phyloP scores from a whole-genome alignment of 805 yeast genomes.

The Grigorovia transvaalensis region DNA sequence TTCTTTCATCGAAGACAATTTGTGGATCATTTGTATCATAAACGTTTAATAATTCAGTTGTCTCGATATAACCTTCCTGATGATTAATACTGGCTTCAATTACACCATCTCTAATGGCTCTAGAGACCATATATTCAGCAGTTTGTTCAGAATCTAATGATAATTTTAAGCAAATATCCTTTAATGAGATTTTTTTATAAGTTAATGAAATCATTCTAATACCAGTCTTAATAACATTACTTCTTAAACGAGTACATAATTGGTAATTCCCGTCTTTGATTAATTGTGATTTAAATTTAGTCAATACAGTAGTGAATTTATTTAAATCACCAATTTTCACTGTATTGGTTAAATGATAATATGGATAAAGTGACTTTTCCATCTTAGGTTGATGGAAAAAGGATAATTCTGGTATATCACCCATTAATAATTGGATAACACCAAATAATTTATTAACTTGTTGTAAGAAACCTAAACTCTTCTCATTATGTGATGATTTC shows the following conservation, averaged over 20 bases:
- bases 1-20: conserved; percentile 81
- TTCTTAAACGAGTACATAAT: conserved; percentile 79
- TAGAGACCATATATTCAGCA: conserved; percentile 93
- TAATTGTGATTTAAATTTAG: conserved; percentile 49
- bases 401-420: conserved; percentile 88
- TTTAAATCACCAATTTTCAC: conserved; percentile 87
- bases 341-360: conserved; percentile 79
- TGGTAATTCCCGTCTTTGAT: conserved; percentile 73
- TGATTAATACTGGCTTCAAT: conserved; percentile 91
- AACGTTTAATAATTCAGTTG: conserved; percentile 74
- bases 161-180: conserved; percentile 87
- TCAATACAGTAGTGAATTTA: conserved; percentile 61
- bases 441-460: conserved; percentile 81
- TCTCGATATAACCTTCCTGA: conserved; percentile 82
- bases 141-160: conserved; percentile 89
- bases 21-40: conserved; percentile 87
- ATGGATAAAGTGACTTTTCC: conserved; percentile 61
- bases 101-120: conserved; percentile 94
- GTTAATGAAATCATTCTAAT: conserved; percentile 85
- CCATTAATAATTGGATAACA: conserved; percentile 84
- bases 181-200: conserved; percentile 80
- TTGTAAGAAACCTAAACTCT: conserved; percentile 80
- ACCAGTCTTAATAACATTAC: conserved; percentile 96
- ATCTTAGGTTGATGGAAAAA: conserved; percentile 58
- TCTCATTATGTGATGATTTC: conserved; percentile 85